Evolutionary conservation across 2,329 filamentous ascomycete genomes (phyloP), one percentile per base, ranked within the genome.

Genomic region (Colletotrichum eleusines): DNA sequence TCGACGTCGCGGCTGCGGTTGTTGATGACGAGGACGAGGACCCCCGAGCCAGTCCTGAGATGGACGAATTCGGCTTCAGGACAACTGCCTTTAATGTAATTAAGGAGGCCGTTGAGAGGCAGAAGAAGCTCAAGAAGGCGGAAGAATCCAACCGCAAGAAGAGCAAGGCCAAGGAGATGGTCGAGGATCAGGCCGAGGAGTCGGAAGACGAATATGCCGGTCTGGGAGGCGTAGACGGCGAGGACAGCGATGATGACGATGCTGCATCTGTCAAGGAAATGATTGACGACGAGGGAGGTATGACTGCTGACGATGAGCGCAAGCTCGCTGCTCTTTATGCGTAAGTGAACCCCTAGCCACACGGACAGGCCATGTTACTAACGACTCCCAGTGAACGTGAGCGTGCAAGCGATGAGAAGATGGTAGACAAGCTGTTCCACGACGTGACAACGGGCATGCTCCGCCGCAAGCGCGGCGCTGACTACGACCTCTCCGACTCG

Each of bases 121-220:
- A 86, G 76, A 87, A 88, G 75, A 88, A 88, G 75, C 84, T 86
- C 62, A 82, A 83, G 7, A 76, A 78, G 59, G 77, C 79, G n/a
- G 84, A 87, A 20, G 84, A 85, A 1, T 97, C 94, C 75, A 88
- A 97, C 81, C 93, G 92, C 80, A 95, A 94, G 81, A 95, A 92
- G 79, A 97, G 94, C 82, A 91, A 93, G 78, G 95, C 95, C 0
- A 94, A 91, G 76, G 91, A 92, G 31, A 93, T 97, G 87, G 87
- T 99, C 46, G 89, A 98, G 74, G 96, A 98, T 74, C 94, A 97
- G 78, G 95, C 96, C 72, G 94, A 97, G 76, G 96, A 99, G 81
- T 99, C 96, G 0, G 97, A 99, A 78, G 96, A 99, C 78, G 96
- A 99, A 80, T 99, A 98, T 79, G 95, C 95, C 48, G 96, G 96